A percentile compares a stretch with the other conserved stretches of the same genome.
phyloP scores from a whole-genome alignment of 192 early-diverging fungal species.

The Coemansia sp. region DNA sequence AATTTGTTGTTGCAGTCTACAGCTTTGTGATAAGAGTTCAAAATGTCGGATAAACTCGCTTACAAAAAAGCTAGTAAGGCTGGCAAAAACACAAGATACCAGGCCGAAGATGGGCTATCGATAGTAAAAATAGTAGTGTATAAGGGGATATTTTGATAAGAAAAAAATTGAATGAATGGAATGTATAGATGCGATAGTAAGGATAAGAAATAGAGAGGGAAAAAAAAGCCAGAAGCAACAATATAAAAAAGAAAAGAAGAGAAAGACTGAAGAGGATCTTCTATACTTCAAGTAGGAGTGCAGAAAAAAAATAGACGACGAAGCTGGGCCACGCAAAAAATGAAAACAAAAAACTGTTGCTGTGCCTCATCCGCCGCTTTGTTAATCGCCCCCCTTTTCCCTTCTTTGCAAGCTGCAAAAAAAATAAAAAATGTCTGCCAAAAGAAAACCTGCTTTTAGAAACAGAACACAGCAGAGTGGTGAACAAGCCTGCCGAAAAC shows the following conservation, averaged over 20 bases:
- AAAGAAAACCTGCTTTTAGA: constrained; percentile 2
- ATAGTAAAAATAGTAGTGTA: not conserved
- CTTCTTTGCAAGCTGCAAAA: constrained; percentile 3
- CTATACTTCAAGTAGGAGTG: constrained; percentile 5
- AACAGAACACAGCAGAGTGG: constrained; percentile 1
- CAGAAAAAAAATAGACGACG: not conserved
- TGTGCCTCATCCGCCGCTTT: constrained; percentile 7
- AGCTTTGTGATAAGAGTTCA: no score
- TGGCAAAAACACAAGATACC: no score
- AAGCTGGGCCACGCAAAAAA: not conserved
- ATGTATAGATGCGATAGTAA: not conserved
- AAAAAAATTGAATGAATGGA: constrained; percentile 9
- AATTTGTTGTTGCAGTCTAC: constrained; percentile 2
- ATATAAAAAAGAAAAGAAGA: constrained; percentile 6
- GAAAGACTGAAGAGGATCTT: constrained; percentile 9
- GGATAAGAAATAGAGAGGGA: constrained; percentile 6
- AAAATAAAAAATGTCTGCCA: not conserved
- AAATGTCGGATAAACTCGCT: no score
- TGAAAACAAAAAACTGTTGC: constrained; percentile 2
- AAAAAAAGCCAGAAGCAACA: constrained; percentile 5
- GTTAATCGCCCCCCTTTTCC: not conserved
- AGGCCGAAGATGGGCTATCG: no score
- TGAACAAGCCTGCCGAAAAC: constrained; percentile 4
- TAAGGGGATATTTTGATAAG: not conserved
- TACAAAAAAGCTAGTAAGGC: constrained; percentile 2